Conservation (phyloP, 1,139 yeast genomes). For the Hyphopichia wangnamkhiaoensis region DNA sequence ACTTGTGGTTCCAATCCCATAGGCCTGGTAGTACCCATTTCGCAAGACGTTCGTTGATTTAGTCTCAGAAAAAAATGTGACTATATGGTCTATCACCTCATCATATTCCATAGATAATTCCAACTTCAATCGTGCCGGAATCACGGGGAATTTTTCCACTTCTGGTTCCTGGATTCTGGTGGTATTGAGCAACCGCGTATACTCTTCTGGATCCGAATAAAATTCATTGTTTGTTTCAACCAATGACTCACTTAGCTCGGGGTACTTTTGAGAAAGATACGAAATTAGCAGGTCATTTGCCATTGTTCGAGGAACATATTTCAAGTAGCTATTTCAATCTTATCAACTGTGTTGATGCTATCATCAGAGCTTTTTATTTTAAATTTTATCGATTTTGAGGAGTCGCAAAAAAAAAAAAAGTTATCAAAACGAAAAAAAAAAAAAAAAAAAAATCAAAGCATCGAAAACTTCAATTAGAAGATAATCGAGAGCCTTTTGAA, state of each 20-base stretch:
- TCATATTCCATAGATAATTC: constrained; percentile 12
- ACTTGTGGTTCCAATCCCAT: constrained; percentile 16
- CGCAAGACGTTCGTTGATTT: constrained; percentile 23
- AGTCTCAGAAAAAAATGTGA: constrained; percentile 17
- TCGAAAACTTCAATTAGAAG: too few relatives aligned
- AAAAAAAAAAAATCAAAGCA: too few relatives aligned
- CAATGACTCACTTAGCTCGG: constrained; percentile 2
- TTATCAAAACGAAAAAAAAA: too few relatives aligned
- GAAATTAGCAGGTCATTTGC: constrained; percentile 5
- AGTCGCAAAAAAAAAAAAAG: too few relatives aligned
- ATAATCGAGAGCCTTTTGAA: too few relatives aligned
- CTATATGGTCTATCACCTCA: constrained; percentile 28
- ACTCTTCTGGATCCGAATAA: not conserved
- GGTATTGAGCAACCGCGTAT: not conserved
- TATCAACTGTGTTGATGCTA: too few relatives aligned
- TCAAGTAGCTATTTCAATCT: too few relatives aligned
- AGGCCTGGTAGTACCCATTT: constrained; percentile 22
- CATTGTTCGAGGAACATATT: too few relatives aligned
- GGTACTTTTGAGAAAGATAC: constrained; percentile 7
- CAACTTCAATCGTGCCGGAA: not conserved
- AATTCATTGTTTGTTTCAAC: not conserved
- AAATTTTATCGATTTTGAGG: too few relatives aligned
- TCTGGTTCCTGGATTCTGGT: not conserved
- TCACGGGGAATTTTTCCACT: not conserved
- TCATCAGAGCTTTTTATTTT: too few relatives aligned